These are phyloP conservation scores for Arthrinium phaeospermum DNA, from an alignment of 2,329 filamentous ascomycete species.

Conservation along the genomic window DNA sequence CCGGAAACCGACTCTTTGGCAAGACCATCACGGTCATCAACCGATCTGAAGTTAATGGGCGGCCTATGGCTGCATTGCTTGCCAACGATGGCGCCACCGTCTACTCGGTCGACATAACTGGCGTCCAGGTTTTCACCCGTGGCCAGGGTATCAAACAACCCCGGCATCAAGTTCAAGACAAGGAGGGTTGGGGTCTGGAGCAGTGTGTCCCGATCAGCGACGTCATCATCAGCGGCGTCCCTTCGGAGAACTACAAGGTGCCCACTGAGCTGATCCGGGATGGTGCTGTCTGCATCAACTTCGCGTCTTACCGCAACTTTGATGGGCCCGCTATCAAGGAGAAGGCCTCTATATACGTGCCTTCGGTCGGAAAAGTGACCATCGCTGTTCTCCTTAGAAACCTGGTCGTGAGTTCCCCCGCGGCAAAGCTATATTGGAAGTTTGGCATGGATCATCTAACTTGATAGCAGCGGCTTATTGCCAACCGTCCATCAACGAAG, in stretches of 20 bases:
- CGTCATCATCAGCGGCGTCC: slow-evolving; percentile 93
- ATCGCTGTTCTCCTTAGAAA: slow-evolving; percentile 92
- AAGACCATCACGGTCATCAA: slow-evolving; percentile 97
- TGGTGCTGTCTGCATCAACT: slow-evolving; percentile 98
- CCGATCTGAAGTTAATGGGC: slow-evolving; percentile 91
- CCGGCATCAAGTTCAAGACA: slow-evolving; percentile 85
- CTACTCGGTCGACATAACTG: slow-evolving; percentile 91
- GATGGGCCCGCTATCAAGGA: slow-evolving; percentile 84
- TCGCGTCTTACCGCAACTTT: slow-evolving; percentile 95
- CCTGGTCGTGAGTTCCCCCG: slow-evolving; percentile 71
- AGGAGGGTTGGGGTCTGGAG: slow-evolving; percentile 78
- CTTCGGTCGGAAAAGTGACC: slow-evolving; percentile 96
- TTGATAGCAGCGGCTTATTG: slow-evolving; percentile 53
- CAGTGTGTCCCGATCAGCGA: slow-evolving; percentile 88
- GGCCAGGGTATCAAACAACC: slow-evolving; percentile 85
- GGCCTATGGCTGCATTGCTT: slow-evolving; percentile 88
- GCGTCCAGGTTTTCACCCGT: slow-evolving; percentile 89
- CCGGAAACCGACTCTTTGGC: slow-evolving; percentile 91
- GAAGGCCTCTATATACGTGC: slow-evolving; percentile 95
- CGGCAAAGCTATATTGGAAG: slow-evolving; percentile 33
- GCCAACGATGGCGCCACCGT: slow-evolving; percentile 96
- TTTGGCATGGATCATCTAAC: not conserved
- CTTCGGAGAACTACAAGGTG: slow-evolving; percentile 87
- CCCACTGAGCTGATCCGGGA: slow-evolving; percentile 82
- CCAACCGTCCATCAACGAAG: slow-evolving; percentile 51